phyloP scores from a whole-genome alignment of 108 stramenopile species.

The Skeletonema costatum region DNA sequence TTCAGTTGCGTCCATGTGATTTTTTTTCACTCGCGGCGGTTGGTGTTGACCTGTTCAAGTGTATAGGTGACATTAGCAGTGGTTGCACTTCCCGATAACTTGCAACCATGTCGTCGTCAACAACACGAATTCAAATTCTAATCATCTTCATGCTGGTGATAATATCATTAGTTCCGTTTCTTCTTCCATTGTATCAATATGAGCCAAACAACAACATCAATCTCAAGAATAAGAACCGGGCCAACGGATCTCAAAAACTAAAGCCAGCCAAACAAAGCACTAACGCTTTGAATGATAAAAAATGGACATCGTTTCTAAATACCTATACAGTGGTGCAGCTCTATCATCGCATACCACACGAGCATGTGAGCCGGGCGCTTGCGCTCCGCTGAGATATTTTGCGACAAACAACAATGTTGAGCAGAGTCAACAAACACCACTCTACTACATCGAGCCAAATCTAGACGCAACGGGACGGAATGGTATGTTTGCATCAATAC shows the following conservation, averaged over 20 bases:
- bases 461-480: constrained; percentile 18
- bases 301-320: constrained; percentile 1
- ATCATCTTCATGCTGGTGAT: background rate
- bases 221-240: background rate
- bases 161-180: background rate
- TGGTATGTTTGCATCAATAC: constrained; percentile 18
- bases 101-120: background rate
- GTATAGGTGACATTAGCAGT: too few relatives aligned
- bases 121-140: background rate
- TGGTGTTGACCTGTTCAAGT: too few relatives aligned
- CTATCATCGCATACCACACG: background rate
- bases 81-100: background rate
- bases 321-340: background rate
- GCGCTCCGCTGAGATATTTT: constrained; percentile 39
- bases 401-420: constrained; percentile 9
- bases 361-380: constrained; percentile 20
- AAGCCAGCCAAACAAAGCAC: background rate
- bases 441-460: constrained; percentile 39
- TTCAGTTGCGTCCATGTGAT: too few relatives aligned
- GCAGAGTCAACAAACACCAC: constrained; percentile 7
- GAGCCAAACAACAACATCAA: background rate
- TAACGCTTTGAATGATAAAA: background rate
- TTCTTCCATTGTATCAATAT: background rate
- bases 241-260: background rate
- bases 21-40: too few relatives aligned